A percentile compares a stretch with the other conserved stretches of the same genome.
phyloP scores from a whole-genome alignment of 2,329 filamentous ascomycete genomes.

The Meredithiella fracta region DNA sequence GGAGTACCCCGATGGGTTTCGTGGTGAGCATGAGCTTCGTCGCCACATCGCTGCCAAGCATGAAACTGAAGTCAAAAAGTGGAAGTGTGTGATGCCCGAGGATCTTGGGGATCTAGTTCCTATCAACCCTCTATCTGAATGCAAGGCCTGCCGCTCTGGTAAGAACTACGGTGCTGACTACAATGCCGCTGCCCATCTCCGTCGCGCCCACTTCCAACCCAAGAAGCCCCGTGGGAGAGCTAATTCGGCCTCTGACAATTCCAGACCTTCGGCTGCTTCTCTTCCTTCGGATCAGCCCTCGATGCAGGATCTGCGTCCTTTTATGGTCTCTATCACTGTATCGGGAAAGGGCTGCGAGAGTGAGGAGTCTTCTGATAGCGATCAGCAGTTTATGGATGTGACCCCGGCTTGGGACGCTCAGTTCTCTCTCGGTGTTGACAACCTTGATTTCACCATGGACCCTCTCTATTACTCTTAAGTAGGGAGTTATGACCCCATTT shows the following conservation, averaged over 20 bases:
- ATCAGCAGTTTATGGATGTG: background rate
- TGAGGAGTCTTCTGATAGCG: slow-evolving; percentile 3
- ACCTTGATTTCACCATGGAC: background rate
- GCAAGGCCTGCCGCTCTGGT: slow-evolving; percentile 61
- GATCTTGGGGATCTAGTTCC: slow-evolving; percentile 1
- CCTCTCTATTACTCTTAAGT: background rate
- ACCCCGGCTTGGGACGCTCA: background rate
- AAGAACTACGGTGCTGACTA: slow-evolving; percentile 88
- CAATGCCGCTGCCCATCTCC: slow-evolving; percentile 81
- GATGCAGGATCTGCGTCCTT: slow-evolving; percentile 11
- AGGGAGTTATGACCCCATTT: background rate
- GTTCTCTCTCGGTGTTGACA: background rate
- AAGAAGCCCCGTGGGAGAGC: slow-evolving; percentile 29
- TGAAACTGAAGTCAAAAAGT: slow-evolving; percentile 36
- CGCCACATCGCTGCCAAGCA: slow-evolving; percentile 54
- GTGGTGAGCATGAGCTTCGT: slow-evolving; percentile 68
- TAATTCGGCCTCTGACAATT: slow-evolving; percentile 18
- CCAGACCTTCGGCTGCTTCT: background rate
- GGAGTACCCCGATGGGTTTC: slow-evolving; percentile 61
- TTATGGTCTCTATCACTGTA: slow-evolving; percentile 6
- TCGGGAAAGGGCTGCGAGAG: background rate
- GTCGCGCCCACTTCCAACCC: slow-evolving; percentile 72
- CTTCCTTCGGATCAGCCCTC: slow-evolving; percentile 8
- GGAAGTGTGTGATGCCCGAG: slow-evolving; percentile 38
- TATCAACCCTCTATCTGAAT: slow-evolving; percentile 47